Percentiles rank a stretch among this genome's conserved stretches.
phyloP scores from a whole-genome alignment of 2,329 filamentous ascomycete genomes.

The Colletotrichum sp. region DNA sequence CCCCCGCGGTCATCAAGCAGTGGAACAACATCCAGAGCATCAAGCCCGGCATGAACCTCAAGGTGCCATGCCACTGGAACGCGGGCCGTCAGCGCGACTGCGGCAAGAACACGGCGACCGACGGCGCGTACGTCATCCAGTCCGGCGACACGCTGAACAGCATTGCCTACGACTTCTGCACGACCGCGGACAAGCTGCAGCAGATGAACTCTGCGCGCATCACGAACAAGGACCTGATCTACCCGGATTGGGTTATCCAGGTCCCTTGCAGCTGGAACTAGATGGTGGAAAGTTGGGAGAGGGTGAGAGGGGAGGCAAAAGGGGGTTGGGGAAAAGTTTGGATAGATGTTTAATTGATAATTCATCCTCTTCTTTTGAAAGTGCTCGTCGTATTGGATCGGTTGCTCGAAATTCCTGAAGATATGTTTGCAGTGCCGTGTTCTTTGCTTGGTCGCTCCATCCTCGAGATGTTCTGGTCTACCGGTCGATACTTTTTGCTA shows the following conservation, averaged over 20 bases:
- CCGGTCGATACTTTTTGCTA: too few relatives aligned
- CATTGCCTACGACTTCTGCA: background rate
- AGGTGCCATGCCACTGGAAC: background rate
- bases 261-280: background rate
- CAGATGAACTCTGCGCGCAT: background rate
- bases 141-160: background rate
- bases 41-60: background rate
- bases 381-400: rapidly evolving
- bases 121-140: background rate
- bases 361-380: background rate
- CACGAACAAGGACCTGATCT: background rate
- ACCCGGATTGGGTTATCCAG: background rate
- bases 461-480: too few relatives aligned
- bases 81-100: background rate
- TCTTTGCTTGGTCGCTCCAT: background rate
- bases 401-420: rapidly evolving
- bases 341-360: background rate
- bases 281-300: background rate
- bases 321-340: background rate
- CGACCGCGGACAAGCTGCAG: background rate
- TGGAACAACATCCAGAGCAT: background rate
- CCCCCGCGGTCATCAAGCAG: background rate
- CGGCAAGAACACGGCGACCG: background rate
- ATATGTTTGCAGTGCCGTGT: rapidly evolving
- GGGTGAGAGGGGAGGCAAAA: background rate